A percentile compares a stretch with the other conserved stretches of the same genome.
phyloP scores from a whole-genome alignment of 2,329 filamentous ascomycete species.

The Colletotrichum sp. region DNA sequence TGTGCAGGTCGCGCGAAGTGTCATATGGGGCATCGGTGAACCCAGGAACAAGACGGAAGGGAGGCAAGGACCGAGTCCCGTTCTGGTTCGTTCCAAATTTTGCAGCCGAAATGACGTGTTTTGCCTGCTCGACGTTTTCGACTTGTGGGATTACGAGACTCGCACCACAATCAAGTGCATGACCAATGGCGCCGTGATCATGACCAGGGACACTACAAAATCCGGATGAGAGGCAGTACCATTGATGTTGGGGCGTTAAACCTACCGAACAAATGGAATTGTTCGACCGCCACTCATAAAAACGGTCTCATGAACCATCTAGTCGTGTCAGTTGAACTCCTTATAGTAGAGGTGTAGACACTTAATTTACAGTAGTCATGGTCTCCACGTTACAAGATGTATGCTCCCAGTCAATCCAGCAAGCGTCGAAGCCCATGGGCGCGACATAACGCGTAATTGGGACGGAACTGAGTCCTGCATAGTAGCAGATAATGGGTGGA shows the following conservation, averaged over 20 bases:
- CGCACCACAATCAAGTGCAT: constrained; percentile 52
- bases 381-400: constrained; percentile 49
- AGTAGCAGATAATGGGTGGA: constrained; percentile 45
- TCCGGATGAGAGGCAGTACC: background rate
- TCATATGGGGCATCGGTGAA: constrained; percentile 44
- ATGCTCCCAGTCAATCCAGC: constrained; percentile 56
- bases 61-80: constrained; percentile 50
- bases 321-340: background rate
- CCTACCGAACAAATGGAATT: constrained; percentile 45
- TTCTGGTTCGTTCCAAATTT: constrained; percentile 46
- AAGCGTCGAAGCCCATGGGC: constrained; percentile 45
- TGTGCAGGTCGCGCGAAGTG: constrained; percentile 35
- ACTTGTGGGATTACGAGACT: constrained; percentile 52
- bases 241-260: background rate
- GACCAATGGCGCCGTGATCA: constrained; percentile 52
- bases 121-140: constrained; percentile 50
- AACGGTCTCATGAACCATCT: constrained; percentile 50
- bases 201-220: constrained; percentile 43
- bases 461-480: constrained; percentile 42
- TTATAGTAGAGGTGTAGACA: background rate
- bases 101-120: constrained; percentile 44
- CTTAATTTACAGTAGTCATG: constrained; percentile 40
- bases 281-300: constrained; percentile 50
- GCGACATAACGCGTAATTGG: constrained; percentile 46
- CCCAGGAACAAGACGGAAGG: constrained; percentile 37